These are phyloP conservation scores for Lactifluus piperatus DNA, from an alignment of 768 basidiomycete species.

Conservation along the genomic window DNA sequence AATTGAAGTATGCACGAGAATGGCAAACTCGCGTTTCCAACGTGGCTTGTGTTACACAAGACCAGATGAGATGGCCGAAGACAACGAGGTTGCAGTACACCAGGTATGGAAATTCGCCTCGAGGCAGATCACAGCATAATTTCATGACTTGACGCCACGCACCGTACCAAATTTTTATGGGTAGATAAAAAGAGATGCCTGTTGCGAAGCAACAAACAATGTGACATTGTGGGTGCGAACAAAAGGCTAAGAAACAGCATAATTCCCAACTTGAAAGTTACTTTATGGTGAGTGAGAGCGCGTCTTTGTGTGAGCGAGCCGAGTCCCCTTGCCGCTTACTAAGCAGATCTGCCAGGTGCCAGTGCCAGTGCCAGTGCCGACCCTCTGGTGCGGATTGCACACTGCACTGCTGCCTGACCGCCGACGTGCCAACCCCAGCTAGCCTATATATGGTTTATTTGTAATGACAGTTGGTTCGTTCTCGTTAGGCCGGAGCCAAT, in stretches of 20 bases:
- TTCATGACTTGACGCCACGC: slow-evolving; percentile 15
- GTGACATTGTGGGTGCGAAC: neutral
- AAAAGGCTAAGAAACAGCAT: neutral
- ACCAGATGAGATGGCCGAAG: slow-evolving; percentile 15
- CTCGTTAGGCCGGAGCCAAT: no score
- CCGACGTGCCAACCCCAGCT: neutral
- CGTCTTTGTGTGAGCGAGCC: no score
- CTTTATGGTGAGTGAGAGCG: neutral
- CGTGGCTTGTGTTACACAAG: slow-evolving; percentile 20
- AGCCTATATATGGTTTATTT: neutral
- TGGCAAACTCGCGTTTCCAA: slow-evolving; percentile 22
- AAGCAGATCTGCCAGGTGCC: neutral
- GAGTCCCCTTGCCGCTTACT: neutral
- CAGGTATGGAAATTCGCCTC: slow-evolving; percentile 22
- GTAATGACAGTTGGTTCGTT: no score
- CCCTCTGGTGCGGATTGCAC: neutral
- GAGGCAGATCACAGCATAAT: slow-evolving; percentile 21
- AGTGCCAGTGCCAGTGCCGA: neutral
- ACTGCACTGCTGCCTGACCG: neutral
- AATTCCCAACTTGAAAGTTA: neutral
- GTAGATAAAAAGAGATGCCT: neutral
- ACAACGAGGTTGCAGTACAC: slow-evolving; percentile 18
- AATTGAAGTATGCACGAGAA: slow-evolving; percentile 20
- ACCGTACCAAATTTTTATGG: neutral
- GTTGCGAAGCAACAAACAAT: slow-evolving; percentile 1